Evolutionary conservation across 1,139 yeast species (phyloP).

Genomic region (Saccharomyces uvarum): DNA sequence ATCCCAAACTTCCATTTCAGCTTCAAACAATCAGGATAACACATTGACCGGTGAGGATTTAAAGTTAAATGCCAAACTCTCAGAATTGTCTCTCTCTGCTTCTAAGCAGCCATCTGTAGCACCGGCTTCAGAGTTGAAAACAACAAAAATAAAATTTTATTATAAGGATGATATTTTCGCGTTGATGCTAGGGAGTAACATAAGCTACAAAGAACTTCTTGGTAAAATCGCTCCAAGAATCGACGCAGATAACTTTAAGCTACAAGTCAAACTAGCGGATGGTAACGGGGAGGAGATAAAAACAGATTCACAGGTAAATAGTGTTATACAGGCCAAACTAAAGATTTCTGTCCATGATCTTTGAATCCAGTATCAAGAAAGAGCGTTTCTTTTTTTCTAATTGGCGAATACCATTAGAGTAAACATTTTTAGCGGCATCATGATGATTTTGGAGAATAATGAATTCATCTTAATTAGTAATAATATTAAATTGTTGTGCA

Average conservation of each 20-base stretch:
- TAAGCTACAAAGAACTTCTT: conserved; percentile 54
- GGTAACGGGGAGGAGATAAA: conserved; percentile 31
- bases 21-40: conserved; percentile 21
- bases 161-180: conserved; percentile 89
- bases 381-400: background rate
- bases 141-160: conserved; percentile 69
- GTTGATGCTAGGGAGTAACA: conserved; percentile 57
- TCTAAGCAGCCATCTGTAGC: conserved; percentile 1
- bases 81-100: conserved; percentile 25
- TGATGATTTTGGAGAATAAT: background rate
- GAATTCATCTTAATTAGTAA: background rate
- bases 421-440: background rate
- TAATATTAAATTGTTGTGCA: background rate
- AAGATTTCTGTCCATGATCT: conserved; percentile 32
- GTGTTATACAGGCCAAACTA: conserved; percentile 31
- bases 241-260: conserved; percentile 32
- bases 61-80: conserved; percentile 23
- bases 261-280: conserved; percentile 29
- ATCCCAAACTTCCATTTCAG: background rate
- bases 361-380: conserved; percentile 5
- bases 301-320: conserved; percentile 30
- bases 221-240: conserved; percentile 61
- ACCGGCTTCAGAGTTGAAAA: conserved; percentile 22
- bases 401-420: background rate
- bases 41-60: conserved; percentile 29